These are phyloP conservation scores for Mikania micrantha DNA, from an alignment of 129 eudicot genomes.

Conservation along the genomic window DNA sequence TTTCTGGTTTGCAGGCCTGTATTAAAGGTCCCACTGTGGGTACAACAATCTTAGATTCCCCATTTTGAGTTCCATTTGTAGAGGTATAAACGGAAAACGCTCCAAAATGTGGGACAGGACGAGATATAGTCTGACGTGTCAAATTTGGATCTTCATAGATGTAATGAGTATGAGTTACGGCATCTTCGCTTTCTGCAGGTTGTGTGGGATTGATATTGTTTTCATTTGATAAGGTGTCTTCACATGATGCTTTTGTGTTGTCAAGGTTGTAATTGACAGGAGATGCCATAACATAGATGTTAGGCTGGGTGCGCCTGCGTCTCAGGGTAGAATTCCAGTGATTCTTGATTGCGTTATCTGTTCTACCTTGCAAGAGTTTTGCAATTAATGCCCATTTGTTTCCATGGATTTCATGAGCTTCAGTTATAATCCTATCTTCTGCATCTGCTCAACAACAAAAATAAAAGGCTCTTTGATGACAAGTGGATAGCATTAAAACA, in stretches of 20 bases:
- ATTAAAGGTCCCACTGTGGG: conserved; percentile 57
- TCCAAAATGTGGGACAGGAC: conserved; percentile 46
- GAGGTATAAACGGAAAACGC: conserved; percentile 48
- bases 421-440: conserved; percentile 56
- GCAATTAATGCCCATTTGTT: conserved; percentile 91
- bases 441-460: conserved; percentile 44
- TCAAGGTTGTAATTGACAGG: conserved; percentile 14
- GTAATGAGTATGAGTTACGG: conserved; percentile 1
- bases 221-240: conserved; percentile 41
- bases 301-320: conserved; percentile 31
- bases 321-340: conserved; percentile 87
- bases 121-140: conserved; percentile 21
- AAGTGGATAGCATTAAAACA: background rate
- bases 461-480: background rate
- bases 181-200: conserved; percentile 12
- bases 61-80: conserved; percentile 13
- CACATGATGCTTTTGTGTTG: conserved; percentile 35
- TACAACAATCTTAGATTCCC: conserved; percentile 3
- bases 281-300: background rate
- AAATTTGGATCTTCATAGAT: conserved; percentile 13
- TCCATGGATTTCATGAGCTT: conserved; percentile 74
- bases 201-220: conserved; percentile 23
- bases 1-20: conserved; percentile 37
- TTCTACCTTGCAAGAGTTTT: conserved; percentile 73
- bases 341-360: conserved; percentile 85